Evolutionary conservation across 139 green algal species (phyloP), one percentile per base, ranked within the genome.

Genomic region (Coelastrella sp.): DNA sequence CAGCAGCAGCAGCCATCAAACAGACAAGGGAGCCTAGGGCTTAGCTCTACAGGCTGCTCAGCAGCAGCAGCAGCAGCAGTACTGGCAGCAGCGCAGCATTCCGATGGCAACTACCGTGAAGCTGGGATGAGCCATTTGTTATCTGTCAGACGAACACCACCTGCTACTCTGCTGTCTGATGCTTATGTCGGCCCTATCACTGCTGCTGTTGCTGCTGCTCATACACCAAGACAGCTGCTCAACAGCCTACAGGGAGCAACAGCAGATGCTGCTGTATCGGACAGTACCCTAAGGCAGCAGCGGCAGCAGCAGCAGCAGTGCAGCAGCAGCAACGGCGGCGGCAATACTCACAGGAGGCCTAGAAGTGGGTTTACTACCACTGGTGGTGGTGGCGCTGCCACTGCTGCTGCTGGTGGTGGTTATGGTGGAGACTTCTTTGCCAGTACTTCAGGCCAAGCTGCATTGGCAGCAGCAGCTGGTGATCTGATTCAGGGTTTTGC

Each of bases 281-380:
- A 34, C 32, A 25, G 13, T 57, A 11, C 19, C 30, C 75, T 30
- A 25, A 35, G 35, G 37, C 5, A 4, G 73, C 53, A 59, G 50
- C 35, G n/a, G 53, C 66, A n/a, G 75, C 50, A 3, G 75, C 75
- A 27, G 75, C 53, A 7, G 45, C 48, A 64, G 30, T 32, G 53
- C 75, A 82, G 53, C 75, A 69, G 35, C 53, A 40, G 75, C 75
- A 81, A 8, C 75, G 53, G 32, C 75, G 71, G 75, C 75, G 57
- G 75, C 51, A 37, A 8, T 8, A 21, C 45, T 8, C 15, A 40
- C 25, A 32, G 8, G 8, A 53, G 11, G 45, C 11, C 11, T 53
- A 11, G 11, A 11, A 53, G 45, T 11, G 11, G 11, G 45, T 64
- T 64, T 21, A 1, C 27, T 30, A 21, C 6, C 21, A 64, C 19